A percentile compares a stretch with the other conserved stretches of the same genome.
Evolutionary conservation across 805 yeast genomes (phyloP).

Genomic region (Kregervanrija fluxuum): DNA sequence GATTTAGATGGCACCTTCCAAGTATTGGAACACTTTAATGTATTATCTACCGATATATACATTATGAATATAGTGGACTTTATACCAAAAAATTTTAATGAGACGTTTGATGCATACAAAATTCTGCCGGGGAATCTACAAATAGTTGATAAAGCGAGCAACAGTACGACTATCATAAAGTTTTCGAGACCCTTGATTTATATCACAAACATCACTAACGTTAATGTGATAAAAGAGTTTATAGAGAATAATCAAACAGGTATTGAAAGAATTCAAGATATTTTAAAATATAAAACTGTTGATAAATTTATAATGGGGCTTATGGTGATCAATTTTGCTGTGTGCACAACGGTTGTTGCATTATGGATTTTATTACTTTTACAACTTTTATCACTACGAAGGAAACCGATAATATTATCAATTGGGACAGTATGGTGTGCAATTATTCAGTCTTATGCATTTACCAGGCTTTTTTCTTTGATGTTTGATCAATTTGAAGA

Average conservation of each 20-base stretch:
- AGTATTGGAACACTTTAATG: too few species aligned
- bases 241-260: background rate
- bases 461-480: conserved; percentile 38
- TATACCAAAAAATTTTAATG: too few species aligned
- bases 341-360: conserved; percentile 48
- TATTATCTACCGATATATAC: too few species aligned
- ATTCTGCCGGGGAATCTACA: background rate
- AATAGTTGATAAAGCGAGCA: background rate
- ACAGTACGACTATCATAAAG: background rate
- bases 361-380: conserved; percentile 67
- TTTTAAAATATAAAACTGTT: background rate
- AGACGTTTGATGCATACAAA: background rate
- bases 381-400: conserved; percentile 45
- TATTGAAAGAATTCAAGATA: background rate
- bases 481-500: conserved; percentile 43
- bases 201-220: background rate
- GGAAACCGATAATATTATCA: conserved; percentile 51
- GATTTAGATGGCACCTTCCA: too few species aligned
- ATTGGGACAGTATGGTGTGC: conserved; percentile 53
- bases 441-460: conserved; percentile 43
- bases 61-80: too few species aligned
- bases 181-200: background rate
- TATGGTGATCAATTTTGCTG: conserved; percentile 40
- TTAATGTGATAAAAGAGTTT: background rate
- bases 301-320: conserved; percentile 34